Conservation (phyloP, 2,329 filamentous ascomycete species). For the Xylariaceae sp. region DNA sequence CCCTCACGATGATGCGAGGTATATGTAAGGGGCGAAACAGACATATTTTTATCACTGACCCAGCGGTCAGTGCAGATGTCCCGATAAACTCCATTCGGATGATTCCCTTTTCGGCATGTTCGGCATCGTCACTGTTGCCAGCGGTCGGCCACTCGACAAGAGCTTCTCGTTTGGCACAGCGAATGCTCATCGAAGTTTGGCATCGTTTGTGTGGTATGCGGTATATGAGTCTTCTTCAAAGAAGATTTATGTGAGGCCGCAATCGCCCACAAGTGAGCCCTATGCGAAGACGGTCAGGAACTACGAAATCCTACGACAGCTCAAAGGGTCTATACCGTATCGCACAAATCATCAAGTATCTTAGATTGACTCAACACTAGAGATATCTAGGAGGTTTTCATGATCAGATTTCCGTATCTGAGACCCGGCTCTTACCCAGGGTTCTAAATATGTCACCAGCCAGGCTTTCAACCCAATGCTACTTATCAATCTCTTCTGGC, state of each 20-base stretch:
- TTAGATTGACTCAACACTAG: neutral
- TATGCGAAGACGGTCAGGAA: neutral
- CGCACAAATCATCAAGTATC: neutral
- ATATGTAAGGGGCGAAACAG: too few species aligned
- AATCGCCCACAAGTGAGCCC: neutral
- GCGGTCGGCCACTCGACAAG: too few species aligned
- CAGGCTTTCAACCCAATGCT: neutral
- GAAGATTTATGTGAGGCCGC: neutral
- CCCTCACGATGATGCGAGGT: too few species aligned
- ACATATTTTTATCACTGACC: too few species aligned
- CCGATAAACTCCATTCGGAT: too few species aligned
- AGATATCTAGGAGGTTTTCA: neutral
- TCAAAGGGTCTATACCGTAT: neutral
- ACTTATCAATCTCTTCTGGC: neutral
- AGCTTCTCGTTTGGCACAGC: neutral
- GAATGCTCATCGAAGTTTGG: neutral
- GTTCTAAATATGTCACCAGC: too few species aligned
- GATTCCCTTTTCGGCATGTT: too few species aligned
- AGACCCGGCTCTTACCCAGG: neutral
- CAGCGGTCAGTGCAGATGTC: too few species aligned
- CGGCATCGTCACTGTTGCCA: too few species aligned
- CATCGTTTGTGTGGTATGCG: neutral
- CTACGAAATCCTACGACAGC: neutral
- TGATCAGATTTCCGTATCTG: neutral
- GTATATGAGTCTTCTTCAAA: neutral